These are phyloP conservation scores for Microdochium nivale DNA, from an alignment of 2,329 filamentous ascomycete species.

Conservation along the genomic window DNA sequence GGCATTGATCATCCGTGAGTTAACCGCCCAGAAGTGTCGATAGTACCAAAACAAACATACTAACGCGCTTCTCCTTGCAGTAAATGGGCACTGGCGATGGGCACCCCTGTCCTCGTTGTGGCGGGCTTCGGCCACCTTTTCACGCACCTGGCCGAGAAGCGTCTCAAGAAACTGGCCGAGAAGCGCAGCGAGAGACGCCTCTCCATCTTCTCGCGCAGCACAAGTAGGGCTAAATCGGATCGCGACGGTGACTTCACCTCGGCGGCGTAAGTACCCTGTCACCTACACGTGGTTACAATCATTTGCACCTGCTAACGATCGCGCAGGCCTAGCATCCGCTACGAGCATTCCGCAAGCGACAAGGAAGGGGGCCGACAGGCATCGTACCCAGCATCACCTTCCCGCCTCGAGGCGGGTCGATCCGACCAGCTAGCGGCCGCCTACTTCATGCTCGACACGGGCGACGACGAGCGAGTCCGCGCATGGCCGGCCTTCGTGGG, in stretches of 20 bases:
- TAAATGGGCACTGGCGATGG: constrained; percentile 47
- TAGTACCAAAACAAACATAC: too few species aligned
- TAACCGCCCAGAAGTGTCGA: neutral
- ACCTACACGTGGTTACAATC: neutral
- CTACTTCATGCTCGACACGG: constrained; percentile 13
- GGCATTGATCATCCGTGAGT: constrained; percentile 43
- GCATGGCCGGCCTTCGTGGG: constrained; percentile 13
- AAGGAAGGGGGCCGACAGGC: neutral
- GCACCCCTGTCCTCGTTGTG: constrained; percentile 51
- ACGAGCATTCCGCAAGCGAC: constrained; percentile 3
- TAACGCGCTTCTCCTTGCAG: constrained; percentile 5
- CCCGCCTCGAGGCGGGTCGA: constrained; percentile 2
- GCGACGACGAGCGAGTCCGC: constrained; percentile 12
- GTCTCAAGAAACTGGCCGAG: constrained; percentile 12
- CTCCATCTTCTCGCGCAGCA: constrained; percentile 1
- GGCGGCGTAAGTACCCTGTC: constrained; percentile 4
- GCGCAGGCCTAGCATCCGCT: constrained; percentile 6
- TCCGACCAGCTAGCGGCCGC: neutral
- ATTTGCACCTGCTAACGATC: neutral
- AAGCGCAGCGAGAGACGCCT: constrained; percentile 2
- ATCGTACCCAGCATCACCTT: neutral
- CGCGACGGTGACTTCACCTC: neutral
- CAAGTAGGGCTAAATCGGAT: constrained; percentile 1
- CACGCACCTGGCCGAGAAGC: constrained; percentile 13
- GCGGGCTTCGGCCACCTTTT: constrained; percentile 43